Percentiles rank a stretch among this genome's conserved stretches.
These are phyloP conservation scores for Apiotrichum laibachii DNA, from an alignment of 1,284 basidiomycete genomes.

Conservation along the genomic window DNA sequence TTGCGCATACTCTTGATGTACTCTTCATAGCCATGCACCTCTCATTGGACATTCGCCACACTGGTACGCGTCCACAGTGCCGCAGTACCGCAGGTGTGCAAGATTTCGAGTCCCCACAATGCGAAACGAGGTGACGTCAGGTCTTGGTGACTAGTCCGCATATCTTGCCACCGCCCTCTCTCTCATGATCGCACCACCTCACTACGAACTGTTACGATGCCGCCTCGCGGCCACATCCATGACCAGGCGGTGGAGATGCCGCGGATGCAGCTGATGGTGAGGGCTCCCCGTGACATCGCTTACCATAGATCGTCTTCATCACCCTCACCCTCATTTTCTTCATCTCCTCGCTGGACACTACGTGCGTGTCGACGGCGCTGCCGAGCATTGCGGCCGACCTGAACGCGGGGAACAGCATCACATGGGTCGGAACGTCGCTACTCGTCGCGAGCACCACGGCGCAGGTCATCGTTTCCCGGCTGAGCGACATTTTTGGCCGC, in stretches of 20 bases:
- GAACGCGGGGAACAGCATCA: constrained; percentile 27
- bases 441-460: constrained; percentile 39
- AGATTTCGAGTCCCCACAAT: too few relatives aligned
- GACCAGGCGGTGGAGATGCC: constrained; percentile 12
- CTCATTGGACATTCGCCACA: too few relatives aligned
- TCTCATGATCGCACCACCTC: too few relatives aligned
- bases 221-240: background rate
- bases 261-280: constrained; percentile 7
- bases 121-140: too few relatives aligned
- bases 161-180: too few relatives aligned
- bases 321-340: constrained; percentile 11
- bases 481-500: constrained; percentile 38
- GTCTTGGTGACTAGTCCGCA: too few relatives aligned
- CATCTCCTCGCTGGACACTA: constrained; percentile 19
- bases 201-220: too few relatives aligned
- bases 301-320: constrained; percentile 10
- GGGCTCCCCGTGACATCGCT: background rate
- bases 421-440: constrained; percentile 39
- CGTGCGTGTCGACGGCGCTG: constrained; percentile 33
- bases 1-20: too few relatives aligned
- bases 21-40: too few relatives aligned
- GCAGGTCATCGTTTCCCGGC: constrained; percentile 30
- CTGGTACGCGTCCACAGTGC: too few relatives aligned
- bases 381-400: constrained; percentile 33
- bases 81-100: too few relatives aligned